These are phyloP conservation scores for Persicaria tinctoria DNA, from an alignment of 148 eudicot species.

Conservation along the genomic window DNA sequence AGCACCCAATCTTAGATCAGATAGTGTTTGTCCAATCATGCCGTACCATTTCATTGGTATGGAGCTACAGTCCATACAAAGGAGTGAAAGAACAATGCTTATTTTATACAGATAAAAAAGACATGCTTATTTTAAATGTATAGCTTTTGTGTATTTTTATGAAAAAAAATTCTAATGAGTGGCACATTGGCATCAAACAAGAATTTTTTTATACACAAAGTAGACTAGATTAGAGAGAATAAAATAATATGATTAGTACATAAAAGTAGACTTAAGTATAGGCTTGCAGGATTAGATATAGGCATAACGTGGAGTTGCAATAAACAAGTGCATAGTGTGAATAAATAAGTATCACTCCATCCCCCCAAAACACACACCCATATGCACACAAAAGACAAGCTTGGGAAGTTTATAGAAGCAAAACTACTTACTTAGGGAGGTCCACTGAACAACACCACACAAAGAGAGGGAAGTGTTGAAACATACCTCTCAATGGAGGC, in stretches of 20 bases:
- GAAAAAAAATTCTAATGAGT: neutral
- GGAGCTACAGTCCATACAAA: conserved; percentile 8
- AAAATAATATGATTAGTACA: conserved; percentile 7
- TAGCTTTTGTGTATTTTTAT: conserved; percentile 1
- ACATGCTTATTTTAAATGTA: neutral
- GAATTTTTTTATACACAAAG: neutral
- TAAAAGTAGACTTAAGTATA: conserved; percentile 10
- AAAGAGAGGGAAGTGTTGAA: neutral
- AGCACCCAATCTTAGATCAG: conserved; percentile 5
- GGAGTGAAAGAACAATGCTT: neutral
- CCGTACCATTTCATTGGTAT: neutral
- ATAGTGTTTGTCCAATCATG: conserved; percentile 1
- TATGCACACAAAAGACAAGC: conserved; percentile 13
- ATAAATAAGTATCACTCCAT: conserved; percentile 16
- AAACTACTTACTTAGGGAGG: no score
- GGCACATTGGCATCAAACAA: conserved; percentile 8
- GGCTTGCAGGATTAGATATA: conserved; percentile 13
- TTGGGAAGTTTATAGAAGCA: neutral
- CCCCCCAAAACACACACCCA: conserved; percentile 5
- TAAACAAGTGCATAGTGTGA: conserved; percentile 13
- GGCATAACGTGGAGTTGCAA: conserved; percentile 18
- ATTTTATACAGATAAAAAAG: neutral
- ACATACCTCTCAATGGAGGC: conserved; percentile 8
- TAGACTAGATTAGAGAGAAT: conserved; percentile 8
- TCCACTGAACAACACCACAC: neutral